These are phyloP conservation scores for Penicillium maclennaniae DNA, from an alignment of 495 filamentous ascomycete species.

Conservation along the genomic window DNA sequence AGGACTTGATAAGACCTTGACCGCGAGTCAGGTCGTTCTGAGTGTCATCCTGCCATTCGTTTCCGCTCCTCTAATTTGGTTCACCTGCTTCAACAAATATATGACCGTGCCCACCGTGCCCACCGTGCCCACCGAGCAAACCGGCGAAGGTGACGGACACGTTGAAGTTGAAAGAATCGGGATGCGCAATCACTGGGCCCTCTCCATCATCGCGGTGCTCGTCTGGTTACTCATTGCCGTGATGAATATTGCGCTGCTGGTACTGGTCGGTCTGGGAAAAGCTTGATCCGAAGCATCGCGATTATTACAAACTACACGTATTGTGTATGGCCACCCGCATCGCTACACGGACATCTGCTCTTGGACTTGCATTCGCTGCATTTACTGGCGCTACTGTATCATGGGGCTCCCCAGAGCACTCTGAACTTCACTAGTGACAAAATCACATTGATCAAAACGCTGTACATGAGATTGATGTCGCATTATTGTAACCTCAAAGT, in stretches of 20 bases:
- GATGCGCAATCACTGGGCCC: conserved; percentile 61
- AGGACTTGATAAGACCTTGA: conserved; percentile 70
- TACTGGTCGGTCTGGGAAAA: conserved; percentile 60
- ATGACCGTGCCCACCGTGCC: conserved; percentile 61
- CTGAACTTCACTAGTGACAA: not conserved
- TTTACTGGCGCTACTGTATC: not conserved
- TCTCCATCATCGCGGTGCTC: conserved; percentile 49
- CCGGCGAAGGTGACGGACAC: conserved; percentile 23
- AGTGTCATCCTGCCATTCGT: conserved; percentile 80
- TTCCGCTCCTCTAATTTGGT: conserved; percentile 78
- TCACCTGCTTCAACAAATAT: conserved; percentile 75
- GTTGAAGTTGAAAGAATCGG: conserved; percentile 34
- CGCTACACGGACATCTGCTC: not conserved
- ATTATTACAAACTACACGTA: too few species aligned
- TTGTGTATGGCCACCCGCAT: not conserved
- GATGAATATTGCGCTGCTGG: conserved; percentile 72
- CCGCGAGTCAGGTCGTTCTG: conserved; percentile 74
- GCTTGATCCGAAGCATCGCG: conserved; percentile 15
- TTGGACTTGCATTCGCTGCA: not conserved
- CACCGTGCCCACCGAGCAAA: conserved; percentile 24
- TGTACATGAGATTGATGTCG: conserved; percentile 1
- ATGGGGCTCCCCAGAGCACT: not conserved
- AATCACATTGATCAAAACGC: not conserved
- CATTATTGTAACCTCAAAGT: not conserved
- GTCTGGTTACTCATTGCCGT: conserved; percentile 67